Evolutionary conservation across 495 filamentous ascomycete genomes (phyloP), one percentile per base, ranked within the genome.

Genomic region (Aspergillus egyptiacus): DNA sequence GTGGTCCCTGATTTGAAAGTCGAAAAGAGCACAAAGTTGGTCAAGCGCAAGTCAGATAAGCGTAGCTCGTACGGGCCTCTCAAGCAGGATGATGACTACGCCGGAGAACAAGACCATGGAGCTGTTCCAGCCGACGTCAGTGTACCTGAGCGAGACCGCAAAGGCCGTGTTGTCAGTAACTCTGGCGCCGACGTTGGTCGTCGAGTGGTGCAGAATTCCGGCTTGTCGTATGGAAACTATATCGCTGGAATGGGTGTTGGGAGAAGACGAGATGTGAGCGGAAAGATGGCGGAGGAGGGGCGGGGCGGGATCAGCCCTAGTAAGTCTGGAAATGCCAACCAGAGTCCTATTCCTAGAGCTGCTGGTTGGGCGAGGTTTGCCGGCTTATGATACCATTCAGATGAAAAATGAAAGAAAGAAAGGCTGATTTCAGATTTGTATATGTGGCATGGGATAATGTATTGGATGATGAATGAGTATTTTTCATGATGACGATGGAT

Each of bases 201-300:
- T 73, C 23, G 46, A n/a, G 25, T 41, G 6, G 59, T 54, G 18
- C 59, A 57, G 19, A 58, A 52, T 1, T 59, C 66, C 1, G 32
- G 59, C 71, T 52, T 65, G 69, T 61, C 81, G 67, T 56, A 83
- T 69, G 62, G 84, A 27, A 68, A 84, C 58, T 84, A 80, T 51
- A 77, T 80, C 19, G 64, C 77, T 11, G 75, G 73, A 14, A 57
- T 71, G 47, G 69, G 63, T 47, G 71, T 62, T 58, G 71, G 64
- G 49, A 68, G 65, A 55, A 63, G 70, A 55, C 73, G 89, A 42
- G 82, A 88, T 56, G 88, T 91, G 8, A 93, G 87, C 57, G 90
- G 89, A 2, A 88, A 88, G 65, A 69, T 87, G 37, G 90, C 83
- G 1, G 90, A 96, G 66, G 90, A 96, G 66, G 90, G 90, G 1